A percentile compares a stretch with the other conserved stretches of the same genome.
These are phyloP conservation scores for Noccaea caerulescens DNA, from an alignment of 345 rosid species.

Conservation along the genomic window DNA sequence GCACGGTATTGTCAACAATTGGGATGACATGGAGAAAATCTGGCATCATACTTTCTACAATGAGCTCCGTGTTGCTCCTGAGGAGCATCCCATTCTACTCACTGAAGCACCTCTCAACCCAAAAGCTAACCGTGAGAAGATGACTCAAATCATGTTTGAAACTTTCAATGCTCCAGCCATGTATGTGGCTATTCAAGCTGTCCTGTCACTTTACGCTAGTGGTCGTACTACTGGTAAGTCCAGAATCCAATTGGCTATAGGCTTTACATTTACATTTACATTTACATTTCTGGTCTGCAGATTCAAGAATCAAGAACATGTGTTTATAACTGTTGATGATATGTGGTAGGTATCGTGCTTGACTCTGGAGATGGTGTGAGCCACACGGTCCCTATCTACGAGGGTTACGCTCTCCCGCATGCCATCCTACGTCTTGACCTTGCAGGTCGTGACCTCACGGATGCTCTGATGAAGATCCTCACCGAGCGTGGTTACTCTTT, in stretches of 20 bases:
- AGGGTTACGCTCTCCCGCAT: constrained; percentile 83
- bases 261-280: background rate
- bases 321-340: background rate
- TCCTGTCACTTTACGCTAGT: constrained; percentile 87
- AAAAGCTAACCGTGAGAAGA: constrained; percentile 93
- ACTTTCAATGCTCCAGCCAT: constrained; percentile 86
- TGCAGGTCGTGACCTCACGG: constrained; percentile 88
- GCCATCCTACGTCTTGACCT: constrained; percentile 89
- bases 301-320: background rate
- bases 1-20: constrained; percentile 90
- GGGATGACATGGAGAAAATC: constrained; percentile 96
- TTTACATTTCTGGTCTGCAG: background rate
- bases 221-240: constrained; percentile 89
- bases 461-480: constrained; percentile 77
- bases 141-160: constrained; percentile 94
- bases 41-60: constrained; percentile 93
- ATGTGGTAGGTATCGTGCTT: constrained; percentile 74
- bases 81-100: constrained; percentile 74
- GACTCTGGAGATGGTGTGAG: constrained; percentile 93
- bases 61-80: constrained; percentile 94
- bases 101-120: constrained; percentile 94
- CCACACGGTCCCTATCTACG: constrained; percentile 82
- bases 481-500: constrained; percentile 91
- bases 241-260: background rate
- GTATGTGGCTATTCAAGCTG: constrained; percentile 91